Base-by-base conservation (phyloP, 805 yeast genomes). In the Cyberlindnera maritima region DNA sequence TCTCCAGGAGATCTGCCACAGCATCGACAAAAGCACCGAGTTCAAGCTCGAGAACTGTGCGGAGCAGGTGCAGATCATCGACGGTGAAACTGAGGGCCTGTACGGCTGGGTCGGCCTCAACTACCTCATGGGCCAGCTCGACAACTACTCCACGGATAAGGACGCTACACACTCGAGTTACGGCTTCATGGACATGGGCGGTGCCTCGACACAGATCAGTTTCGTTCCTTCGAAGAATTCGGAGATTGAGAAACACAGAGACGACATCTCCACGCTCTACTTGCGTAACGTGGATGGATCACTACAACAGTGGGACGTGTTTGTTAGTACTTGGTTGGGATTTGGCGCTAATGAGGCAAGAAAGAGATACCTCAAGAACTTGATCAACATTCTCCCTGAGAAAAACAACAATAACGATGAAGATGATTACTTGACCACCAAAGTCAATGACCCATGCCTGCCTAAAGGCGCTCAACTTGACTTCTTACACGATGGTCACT, bases 141-240 rank as follows among this genome's bases (percentile, higher is more conserved):
- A 83, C 50, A 63, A 75, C 44, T 77, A 74, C 55, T 72, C 73
- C 32, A 55, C 67, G 4, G 59, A 53, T 4, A 49, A 49, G 12
- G 45, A 52, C 2, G 63, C 61, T 6, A 6, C 9, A 11, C 85
- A 77, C 56, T 66, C 66, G n/a, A 81, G 96, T 0, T 83, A 77
- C 54, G 99, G 99, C 4, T 92, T 94, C 58, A 85, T 94, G 92
- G 99, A 94, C 65, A 94, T 94, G 99, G 99, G 99, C 14, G 99
- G 99, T 13, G 99, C 99, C 0, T 89, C 97, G 2, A 89, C 97
- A 0, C 99, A 94, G 62, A 79, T 94, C 19, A 96, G 98, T 9
- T 94, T 91, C 74, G 90, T 87, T 9, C 97, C 97, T 0, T 76
- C 81, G 3, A 74, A 76, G 35, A 52, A 59, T 4, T 70, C 75